Percentiles rank a stretch among this genome's conserved stretches.
These are phyloP conservation scores for Extremus antarcticus DNA, from an alignment of 495 filamentous ascomycete species.

Conservation along the genomic window DNA sequence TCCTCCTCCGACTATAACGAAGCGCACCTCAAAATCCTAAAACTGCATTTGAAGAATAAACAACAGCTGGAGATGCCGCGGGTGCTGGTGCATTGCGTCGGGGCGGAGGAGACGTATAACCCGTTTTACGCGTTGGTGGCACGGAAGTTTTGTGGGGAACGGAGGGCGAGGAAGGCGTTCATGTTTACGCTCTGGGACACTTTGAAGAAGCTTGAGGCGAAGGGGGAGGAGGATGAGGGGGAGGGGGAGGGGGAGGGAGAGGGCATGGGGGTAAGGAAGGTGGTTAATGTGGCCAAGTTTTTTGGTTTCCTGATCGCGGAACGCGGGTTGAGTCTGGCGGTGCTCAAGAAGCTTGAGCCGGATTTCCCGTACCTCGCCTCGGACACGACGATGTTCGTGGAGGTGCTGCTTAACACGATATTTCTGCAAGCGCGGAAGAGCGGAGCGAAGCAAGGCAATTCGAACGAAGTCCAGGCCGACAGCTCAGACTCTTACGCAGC, in stretches of 20 bases:
- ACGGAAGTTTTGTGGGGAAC: constrained; percentile 55
- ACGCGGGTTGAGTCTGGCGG: constrained; percentile 48
- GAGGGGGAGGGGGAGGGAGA: constrained; percentile 20
- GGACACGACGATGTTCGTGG: constrained; percentile 3
- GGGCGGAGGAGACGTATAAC: constrained; percentile 75
- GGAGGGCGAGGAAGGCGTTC: constrained; percentile 43
- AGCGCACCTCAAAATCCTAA: constrained; percentile 64
- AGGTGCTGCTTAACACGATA: constrained; percentile 7
- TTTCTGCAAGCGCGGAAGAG: constrained; percentile 14
- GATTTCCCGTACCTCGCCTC: constrained; percentile 8
- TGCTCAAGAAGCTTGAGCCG: constrained; percentile 42
- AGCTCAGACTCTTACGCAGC: constrained; percentile 38
- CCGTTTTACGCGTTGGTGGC: constrained; percentile 87
- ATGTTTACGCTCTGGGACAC: constrained; percentile 77
- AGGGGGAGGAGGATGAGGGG: constrained; percentile 34
- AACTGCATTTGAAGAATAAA: constrained; percentile 71
- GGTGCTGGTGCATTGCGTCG: constrained; percentile 77
- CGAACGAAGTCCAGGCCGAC: constrained; percentile 19
- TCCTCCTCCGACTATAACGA: constrained; percentile 80
- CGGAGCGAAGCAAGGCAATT: too few species aligned
- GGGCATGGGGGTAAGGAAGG: constrained; percentile 45
- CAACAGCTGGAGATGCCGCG: constrained; percentile 81
- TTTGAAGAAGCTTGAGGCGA: constrained; percentile 77
- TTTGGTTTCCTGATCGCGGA: constrained; percentile 60
- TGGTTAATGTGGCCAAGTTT: constrained; percentile 87